Conservation (phyloP, 2,329 filamentous ascomycete species). For the Aspergillus calidoustus region DNA sequence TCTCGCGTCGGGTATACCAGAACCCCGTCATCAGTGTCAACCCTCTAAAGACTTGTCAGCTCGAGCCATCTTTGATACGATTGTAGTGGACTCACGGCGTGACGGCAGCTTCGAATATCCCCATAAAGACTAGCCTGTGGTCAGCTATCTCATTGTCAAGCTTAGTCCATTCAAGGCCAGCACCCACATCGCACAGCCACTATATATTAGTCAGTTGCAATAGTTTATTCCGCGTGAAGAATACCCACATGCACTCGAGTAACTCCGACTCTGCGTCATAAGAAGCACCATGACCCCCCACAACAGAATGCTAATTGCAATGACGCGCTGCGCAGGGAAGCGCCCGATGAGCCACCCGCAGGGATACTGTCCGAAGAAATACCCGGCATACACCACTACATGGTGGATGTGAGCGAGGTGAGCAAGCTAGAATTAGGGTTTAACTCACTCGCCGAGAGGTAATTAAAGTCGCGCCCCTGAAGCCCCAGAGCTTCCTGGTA, state of each 20-base stretch:
- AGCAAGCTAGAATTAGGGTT: neutral
- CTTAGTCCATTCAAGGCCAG: no score
- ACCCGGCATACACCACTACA: constrained; percentile 21
- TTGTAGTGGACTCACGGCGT: neutral
- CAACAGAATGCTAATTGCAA: constrained; percentile 16
- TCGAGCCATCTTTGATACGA: no score
- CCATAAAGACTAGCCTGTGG: constrained; percentile 7
- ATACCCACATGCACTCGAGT: constrained; percentile 15
- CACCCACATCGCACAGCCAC: no score
- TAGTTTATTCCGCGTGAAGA: neutral
- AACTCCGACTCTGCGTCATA: constrained; percentile 22
- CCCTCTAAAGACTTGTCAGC: neutral
- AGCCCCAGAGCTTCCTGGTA: constrained; percentile 17
- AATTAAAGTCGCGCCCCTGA: neutral
- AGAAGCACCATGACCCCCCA: constrained; percentile 21
- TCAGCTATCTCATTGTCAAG: no score
- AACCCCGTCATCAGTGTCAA: constrained; percentile 22
- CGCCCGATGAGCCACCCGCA: constrained; percentile 20
- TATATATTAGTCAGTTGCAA: no score
- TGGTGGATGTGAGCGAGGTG: neutral
- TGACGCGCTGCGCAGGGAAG: constrained; percentile 21
- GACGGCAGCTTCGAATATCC: constrained; percentile 19
- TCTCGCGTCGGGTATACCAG: constrained; percentile 22
- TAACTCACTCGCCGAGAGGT: no score
- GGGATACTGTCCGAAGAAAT: constrained; percentile 22